These are phyloP conservation scores for Fragaria iinumae DNA, from an alignment of 306 rosid species.

Conservation along the genomic window DNA sequence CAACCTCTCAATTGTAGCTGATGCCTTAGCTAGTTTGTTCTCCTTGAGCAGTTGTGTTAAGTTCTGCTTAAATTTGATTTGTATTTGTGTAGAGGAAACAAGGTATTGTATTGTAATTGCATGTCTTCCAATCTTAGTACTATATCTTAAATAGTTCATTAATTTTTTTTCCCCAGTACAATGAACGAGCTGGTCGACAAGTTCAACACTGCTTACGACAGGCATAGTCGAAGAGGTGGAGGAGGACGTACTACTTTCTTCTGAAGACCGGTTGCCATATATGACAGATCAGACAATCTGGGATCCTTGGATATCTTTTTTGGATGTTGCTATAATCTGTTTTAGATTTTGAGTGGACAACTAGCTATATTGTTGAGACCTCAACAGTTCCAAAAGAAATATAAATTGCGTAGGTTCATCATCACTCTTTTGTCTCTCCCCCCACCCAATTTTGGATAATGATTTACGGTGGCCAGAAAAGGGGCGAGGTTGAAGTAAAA, in stretches of 20 bases:
- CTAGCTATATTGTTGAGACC: conserved; percentile 3
- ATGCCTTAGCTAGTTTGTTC: neutral
- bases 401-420: neutral
- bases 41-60: neutral
- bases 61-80: neutral
- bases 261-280: conserved; percentile 34
- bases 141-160: neutral
- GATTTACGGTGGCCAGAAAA: neutral
- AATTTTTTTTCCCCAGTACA: conserved; percentile 14
- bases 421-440: neutral
- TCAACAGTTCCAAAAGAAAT: conserved; percentile 1
- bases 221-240: conserved; percentile 82
- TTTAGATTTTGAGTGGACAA: conserved; percentile 3
- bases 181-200: conserved; percentile 72
- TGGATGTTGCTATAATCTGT: conserved; percentile 10
- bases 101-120: neutral
- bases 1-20: neutral
- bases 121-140: neutral
- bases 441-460: neutral
- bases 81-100: neutral
- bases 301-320: neutral
- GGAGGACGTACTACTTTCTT: conserved; percentile 77
- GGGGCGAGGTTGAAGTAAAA: neutral
- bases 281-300: neutral
- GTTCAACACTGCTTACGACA: conserved; percentile 78